A percentile compares a stretch with the other conserved stretches of the same genome.
phyloP scores from a whole-genome alignment of 2,329 filamentous ascomycete genomes.

The Decorospora gaudefroyi region DNA sequence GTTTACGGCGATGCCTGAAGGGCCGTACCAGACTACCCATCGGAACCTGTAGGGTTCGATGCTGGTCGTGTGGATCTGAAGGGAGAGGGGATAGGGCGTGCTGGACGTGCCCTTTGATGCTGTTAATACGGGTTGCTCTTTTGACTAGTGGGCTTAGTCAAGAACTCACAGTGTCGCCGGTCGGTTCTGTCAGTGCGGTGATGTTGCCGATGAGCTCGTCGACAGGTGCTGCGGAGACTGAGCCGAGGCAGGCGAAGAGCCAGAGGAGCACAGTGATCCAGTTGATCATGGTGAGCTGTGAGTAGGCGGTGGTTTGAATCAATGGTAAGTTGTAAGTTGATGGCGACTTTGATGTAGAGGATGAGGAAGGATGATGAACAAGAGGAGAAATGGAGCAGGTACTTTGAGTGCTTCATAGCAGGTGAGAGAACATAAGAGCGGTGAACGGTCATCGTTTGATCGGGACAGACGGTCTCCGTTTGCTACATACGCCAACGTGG shows the following conservation, averaged over 20 bases:
- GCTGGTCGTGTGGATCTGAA: not conserved
- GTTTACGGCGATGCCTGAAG: conserved; percentile 2
- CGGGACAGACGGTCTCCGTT: too few species aligned
- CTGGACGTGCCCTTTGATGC: not conserved
- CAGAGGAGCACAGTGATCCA: not conserved
- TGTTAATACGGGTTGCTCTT: not conserved
- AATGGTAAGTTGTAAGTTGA: too few species aligned
- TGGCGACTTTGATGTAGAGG: too few species aligned
- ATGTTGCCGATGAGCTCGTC: not conserved
- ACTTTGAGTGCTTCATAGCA: too few species aligned
- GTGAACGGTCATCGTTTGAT: too few species aligned
- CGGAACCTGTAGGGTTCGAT: not conserved
- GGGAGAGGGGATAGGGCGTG: conserved; percentile 6
- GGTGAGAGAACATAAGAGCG: too few species aligned
- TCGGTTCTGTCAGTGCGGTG: not conserved
- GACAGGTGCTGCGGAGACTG: conserved; percentile 1
- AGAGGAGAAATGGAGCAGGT: too few species aligned
- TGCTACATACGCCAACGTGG: too few species aligned
- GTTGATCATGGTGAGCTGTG: not conserved
- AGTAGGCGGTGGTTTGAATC: too few species aligned
- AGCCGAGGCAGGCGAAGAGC: not conserved
- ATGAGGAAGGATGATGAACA: too few species aligned
- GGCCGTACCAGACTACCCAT: conserved; percentile 7
- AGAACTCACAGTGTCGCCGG: too few species aligned
- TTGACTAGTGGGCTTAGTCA: too few species aligned